Evolutionary conservation across 441 rosid species (phyloP).

Genomic region (Flueggea neowawraea): DNA sequence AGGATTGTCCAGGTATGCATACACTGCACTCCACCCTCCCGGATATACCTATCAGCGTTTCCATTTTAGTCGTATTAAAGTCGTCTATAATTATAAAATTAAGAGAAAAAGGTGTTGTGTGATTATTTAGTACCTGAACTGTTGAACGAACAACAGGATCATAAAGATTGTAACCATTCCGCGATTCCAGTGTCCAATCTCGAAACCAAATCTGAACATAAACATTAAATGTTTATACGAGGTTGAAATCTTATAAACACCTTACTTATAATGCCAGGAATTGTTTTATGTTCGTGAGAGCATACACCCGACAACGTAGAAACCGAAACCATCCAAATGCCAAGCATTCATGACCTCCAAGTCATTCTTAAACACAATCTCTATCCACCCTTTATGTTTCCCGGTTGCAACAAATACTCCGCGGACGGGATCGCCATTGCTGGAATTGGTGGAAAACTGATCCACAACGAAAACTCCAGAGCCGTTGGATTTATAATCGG

Average conservation of each 20-base stretch:
- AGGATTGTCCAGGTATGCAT: slow-evolving; percentile 64
- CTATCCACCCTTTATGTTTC: slow-evolving; percentile 57
- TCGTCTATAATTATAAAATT: too few relatives aligned
- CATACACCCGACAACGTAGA: slow-evolving; percentile 63
- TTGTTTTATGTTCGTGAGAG: too few relatives aligned
- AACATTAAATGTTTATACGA: too few relatives aligned
- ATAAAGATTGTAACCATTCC: slow-evolving; percentile 35
- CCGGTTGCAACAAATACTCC: slow-evolving; percentile 48
- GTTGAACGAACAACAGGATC: slow-evolving; percentile 73
- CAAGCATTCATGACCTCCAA: slow-evolving; percentile 46
- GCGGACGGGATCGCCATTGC: slow-evolving; percentile 15
- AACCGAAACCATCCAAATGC: slow-evolving; percentile 76
- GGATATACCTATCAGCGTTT: slow-evolving; percentile 50
- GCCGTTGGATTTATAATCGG: slow-evolving; percentile 19
- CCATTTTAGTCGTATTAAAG: neutral
- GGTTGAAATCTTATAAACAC: too few relatives aligned
- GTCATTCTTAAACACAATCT: slow-evolving; percentile 53
- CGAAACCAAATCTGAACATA: slow-evolving; percentile 32
- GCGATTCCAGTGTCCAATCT: slow-evolving; percentile 44
- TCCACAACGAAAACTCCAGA: slow-evolving; percentile 41
- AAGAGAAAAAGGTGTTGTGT: too few relatives aligned
- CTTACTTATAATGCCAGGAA: too few relatives aligned
- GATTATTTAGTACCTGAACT: slow-evolving; percentile 26
- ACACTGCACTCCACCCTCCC: slow-evolving; percentile 54
- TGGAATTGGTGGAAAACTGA: slow-evolving; percentile 29